Evolutionary conservation across 352 stramenopile genomes (phyloP), one percentile per base, ranked within the genome.

Genomic region (Phytophthora palmivora): DNA sequence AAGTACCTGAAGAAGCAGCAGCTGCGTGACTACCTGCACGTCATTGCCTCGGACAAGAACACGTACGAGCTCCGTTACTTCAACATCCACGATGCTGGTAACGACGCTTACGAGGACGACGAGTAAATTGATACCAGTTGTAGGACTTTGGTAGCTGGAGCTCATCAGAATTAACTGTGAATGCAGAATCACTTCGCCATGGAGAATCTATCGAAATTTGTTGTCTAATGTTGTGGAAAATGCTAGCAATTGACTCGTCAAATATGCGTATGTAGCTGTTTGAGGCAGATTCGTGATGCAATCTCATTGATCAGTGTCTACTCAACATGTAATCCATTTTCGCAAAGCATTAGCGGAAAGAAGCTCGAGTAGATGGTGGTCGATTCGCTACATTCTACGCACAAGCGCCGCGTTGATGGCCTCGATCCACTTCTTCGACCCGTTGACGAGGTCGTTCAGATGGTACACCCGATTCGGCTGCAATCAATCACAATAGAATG

Each of bases 1-100:
- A 99, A 99, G 89, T 99, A 99, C 94, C 85, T 99, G 70, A 99
- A 99, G 94, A 99, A 99, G 92, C 97, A 99, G 78, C 96, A 99
- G 80, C 84, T 99, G 53, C 96, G 97, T 76, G 97, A 99, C 91
- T 99, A 99, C 85, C 81, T 99, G 47, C 97, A 98, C 80, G 97
- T 99, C 34, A 98, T 99, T 85, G 97, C 97, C 37, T 95, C 89
- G 61, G 96, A 97, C 77, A 99, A 99, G 89, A 95, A 98, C 78
- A 99, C 97, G 51, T 99, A 99, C 87, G 97, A 99, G 83, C 82
- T 99, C 51, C 86, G 94, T 78, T 99, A 99, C 87, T 99, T 98
- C 89, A 97, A 97, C 70, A 98, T 99, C 81, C 92, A 95, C 85
- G 90, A 89, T 74, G 91, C 79, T 39, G 96, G 95, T 74, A 90